A percentile compares a stretch with the other conserved stretches of the same genome.
phyloP scores from a whole-genome alignment of 371 early-diverging fungal genomes.

The Mortierella sp. region DNA sequence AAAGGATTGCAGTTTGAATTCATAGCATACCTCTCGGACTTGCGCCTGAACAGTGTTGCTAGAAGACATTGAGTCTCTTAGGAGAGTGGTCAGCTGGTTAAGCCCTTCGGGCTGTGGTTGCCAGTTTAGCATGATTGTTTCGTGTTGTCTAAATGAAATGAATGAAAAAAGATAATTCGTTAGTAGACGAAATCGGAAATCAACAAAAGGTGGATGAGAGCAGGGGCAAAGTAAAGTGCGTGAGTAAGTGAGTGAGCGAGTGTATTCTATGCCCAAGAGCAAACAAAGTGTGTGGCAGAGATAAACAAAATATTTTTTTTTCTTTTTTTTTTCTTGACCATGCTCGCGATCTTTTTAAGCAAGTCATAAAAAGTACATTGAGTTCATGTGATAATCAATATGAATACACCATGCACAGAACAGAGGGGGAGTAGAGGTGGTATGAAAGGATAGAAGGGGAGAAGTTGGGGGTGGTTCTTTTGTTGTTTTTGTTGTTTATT shows the following conservation, averaged over 20 bases:
- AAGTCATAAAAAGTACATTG: neutral
- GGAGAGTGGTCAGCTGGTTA: constrained; percentile 70
- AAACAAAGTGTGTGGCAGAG: neutral
- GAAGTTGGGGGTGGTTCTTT: no score
- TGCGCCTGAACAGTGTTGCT: constrained; percentile 72
- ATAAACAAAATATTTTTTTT: neutral
- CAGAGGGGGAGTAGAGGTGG: neutral
- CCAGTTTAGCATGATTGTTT: constrained; percentile 61
- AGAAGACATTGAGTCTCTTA: constrained; percentile 68
- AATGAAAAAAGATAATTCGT: neutral
- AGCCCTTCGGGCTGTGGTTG: constrained; percentile 74
- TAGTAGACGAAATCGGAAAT: neutral
- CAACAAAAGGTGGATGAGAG: neutral
- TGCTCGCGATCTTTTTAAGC: neutral
- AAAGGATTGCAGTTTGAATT: neutral
- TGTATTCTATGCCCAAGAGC: neutral
- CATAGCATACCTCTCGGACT: constrained; percentile 66
- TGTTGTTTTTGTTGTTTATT: no score
- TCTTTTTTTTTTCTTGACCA: neutral
- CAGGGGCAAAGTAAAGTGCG: constrained; percentile 4
- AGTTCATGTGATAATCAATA: neutral
- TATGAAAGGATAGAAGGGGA: no score
- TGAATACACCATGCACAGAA: no score
- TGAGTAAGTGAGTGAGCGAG: no score
- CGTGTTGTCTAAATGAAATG: constrained; percentile 11